A percentile compares a stretch with the other conserved stretches of the same genome.
Conservation (phyloP, 148 eudicot genomes). For the Rhododendron ovatum region DNA sequence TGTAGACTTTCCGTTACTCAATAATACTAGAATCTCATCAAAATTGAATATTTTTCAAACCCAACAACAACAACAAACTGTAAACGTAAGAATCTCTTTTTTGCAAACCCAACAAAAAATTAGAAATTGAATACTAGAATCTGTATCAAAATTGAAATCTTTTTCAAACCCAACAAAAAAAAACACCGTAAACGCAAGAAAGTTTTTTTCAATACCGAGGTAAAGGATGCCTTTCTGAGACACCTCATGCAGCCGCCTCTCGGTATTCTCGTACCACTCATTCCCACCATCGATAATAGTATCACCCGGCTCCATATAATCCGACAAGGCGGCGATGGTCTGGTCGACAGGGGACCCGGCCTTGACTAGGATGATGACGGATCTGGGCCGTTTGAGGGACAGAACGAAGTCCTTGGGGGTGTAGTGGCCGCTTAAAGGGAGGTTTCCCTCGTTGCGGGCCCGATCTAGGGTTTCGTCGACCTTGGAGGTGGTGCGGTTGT, state of each 20-base stretch:
- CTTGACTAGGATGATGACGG: constrained; percentile 81
- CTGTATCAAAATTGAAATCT: not conserved
- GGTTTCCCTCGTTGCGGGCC: constrained; percentile 75
- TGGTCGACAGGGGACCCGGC: constrained; percentile 90
- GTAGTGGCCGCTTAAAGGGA: constrained; percentile 72
- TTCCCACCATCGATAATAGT: constrained; percentile 90
- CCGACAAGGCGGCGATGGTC: constrained; percentile 75
- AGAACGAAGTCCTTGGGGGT: constrained; percentile 74
- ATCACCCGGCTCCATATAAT: constrained; percentile 73
- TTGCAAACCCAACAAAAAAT: not conserved
- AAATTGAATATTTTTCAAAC: not conserved
- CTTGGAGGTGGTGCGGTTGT: constrained; percentile 81
- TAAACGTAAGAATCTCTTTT: too few species aligned
- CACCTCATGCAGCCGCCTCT: constrained; percentile 73
- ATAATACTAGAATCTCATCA: not conserved
- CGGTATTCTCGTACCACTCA: constrained; percentile 95
- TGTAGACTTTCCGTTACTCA: not conserved
- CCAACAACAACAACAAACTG: not conserved
- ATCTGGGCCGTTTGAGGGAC: constrained; percentile 81
- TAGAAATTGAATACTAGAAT: not conserved
- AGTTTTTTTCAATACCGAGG: constrained; percentile 44
- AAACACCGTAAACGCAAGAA: too few species aligned
- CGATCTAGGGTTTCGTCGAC: constrained; percentile 84
- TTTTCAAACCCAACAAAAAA: not conserved
- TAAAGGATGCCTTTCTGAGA: constrained; percentile 65